A percentile compares a stretch with the other conserved stretches of the same genome.
These are phyloP conservation scores for Epichloe scottii DNA, from an alignment of 2,329 filamentous ascomycete genomes.

Conservation along the genomic window DNA sequence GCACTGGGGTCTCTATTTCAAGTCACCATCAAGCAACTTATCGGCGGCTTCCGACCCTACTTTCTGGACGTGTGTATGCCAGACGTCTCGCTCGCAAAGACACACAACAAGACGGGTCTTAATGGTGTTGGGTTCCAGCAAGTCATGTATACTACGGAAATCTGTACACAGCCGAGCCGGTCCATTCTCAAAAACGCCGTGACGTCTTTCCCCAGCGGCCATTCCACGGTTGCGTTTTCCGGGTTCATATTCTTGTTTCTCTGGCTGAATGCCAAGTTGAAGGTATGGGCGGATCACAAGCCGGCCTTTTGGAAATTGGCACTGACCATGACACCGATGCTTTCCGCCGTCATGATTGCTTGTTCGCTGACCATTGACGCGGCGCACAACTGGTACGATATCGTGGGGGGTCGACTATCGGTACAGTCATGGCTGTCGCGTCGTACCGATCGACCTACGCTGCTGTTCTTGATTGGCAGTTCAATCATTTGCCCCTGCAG, in stretches of 20 bases:
- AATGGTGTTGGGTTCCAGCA: constrained; percentile 38
- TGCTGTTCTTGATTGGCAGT: constrained; percentile 56
- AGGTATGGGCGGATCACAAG: constrained; percentile 55
- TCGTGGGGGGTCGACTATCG: constrained; percentile 53
- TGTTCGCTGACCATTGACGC: constrained; percentile 51
- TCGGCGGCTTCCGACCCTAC: constrained; percentile 50
- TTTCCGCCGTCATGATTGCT: constrained; percentile 47
- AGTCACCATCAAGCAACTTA: constrained; percentile 52
- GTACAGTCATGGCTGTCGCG: constrained; percentile 47
- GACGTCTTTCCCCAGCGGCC: constrained; percentile 56
- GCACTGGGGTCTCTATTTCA: constrained; percentile 51
- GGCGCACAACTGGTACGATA: constrained; percentile 59
- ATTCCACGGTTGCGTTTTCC: constrained; percentile 52
- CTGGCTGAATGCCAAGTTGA: constrained; percentile 61
- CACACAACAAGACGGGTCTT: constrained; percentile 27
- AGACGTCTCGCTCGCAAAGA: constrained; percentile 29
- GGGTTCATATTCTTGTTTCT: constrained; percentile 52
- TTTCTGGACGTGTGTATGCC: constrained; percentile 55
- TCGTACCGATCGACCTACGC: constrained; percentile 56
- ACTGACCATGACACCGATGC: constrained; percentile 43
- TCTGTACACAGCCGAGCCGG: constrained; percentile 46
- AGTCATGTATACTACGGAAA: constrained; percentile 51
- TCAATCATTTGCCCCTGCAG: constrained; percentile 52
- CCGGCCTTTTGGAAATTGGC: constrained; percentile 55
- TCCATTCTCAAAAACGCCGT: constrained; percentile 46